These are phyloP conservation scores for Aspergillus sclerotialis DNA, from an alignment of 2,329 filamentous ascomycete species.

Conservation along the genomic window DNA sequence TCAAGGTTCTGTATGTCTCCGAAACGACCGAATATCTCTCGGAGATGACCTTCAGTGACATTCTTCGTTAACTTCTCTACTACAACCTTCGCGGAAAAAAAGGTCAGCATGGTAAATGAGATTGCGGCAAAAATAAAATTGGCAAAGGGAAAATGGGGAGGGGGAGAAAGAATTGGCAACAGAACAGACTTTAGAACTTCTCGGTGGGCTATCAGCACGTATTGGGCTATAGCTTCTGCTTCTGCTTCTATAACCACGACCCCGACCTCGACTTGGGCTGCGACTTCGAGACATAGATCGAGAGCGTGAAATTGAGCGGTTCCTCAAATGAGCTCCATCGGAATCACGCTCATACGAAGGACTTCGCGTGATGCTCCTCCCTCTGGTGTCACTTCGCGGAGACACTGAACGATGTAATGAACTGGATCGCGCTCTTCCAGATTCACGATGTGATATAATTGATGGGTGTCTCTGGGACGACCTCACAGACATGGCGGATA, in stretches of 20 bases:
- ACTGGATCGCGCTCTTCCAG: conserved; percentile 17
- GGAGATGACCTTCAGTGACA: conserved; percentile 78
- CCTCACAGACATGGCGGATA: conserved; percentile 18
- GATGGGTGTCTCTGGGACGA: conserved; percentile 24
- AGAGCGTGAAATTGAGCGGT: conserved; percentile 21
- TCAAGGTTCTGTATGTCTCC: conserved; percentile 81
- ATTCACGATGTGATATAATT: conserved; percentile 13
- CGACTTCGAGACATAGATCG: conserved; percentile 26
- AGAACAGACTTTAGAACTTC: conserved; percentile 31
- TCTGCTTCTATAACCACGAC: conserved; percentile 31
- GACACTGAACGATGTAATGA: conserved; percentile 28
- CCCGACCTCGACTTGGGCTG: conserved; percentile 34
- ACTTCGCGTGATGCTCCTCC: conserved; percentile 21
- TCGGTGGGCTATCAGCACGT: conserved; percentile 9
- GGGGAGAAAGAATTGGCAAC: not conserved
- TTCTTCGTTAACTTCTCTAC: conserved; percentile 95
- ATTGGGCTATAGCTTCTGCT: conserved; percentile 21
- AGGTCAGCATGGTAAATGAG: not conserved
- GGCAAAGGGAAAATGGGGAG: not conserved
- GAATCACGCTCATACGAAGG: conserved; percentile 15
- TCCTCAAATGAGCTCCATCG: conserved; percentile 17
- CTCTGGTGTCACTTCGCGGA: conserved; percentile 24
- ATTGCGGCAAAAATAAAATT: not conserved
- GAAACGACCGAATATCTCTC: conserved; percentile 87
- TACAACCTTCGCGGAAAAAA: conserved; percentile 59